Base-by-base conservation (phyloP, 2,329 filamentous ascomycete genomes). In the Penicillium sp. region DNA sequence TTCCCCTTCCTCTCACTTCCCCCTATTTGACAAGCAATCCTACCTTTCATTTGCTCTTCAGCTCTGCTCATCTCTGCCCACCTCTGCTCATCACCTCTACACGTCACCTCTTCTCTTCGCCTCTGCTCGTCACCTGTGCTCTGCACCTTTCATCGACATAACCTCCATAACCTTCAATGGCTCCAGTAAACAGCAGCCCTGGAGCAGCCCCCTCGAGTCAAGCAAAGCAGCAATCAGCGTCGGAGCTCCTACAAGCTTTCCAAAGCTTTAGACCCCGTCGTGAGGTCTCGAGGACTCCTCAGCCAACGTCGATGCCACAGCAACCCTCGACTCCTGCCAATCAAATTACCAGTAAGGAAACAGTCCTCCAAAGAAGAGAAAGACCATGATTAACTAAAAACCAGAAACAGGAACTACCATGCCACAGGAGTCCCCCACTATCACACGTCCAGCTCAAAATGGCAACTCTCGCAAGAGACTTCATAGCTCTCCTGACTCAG, bases 191-290 rank as follows among this genome's bases (percentile, higher is more conserved):
- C 20, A 26, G 33, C 28, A 47, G 42, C 6, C 42, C 30, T 40
- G 42, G 16, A 4, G 14, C 6, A 18, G 18, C 23, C 18, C 16
- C 26, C 11, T 12, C 35, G 6, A 38, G 11, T 3, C 30, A 53
- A 23, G 12, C 11, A 3, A 52, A 7, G 9, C 26, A 46, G 8
- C 24, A 57, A 20, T 47, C 45, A 21, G 33, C 28, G 21, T 30
- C 45, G 18, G 38, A 48, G 23, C 51, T 58, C 1, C 30, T 58
- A 8, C 45, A 50, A 45, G 28, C 51, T 1, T 58, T 58, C 26
- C 46, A 54, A 8, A 50, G 18, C 40, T 58, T 28, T 38, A 54
- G 23, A 8, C 47, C 46, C 3, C 50, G 35, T 35, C 24, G 26
- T 46, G 46, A n/a, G 8, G 1, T 20, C 1, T 43, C 55, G 5